Base-by-base conservation (phyloP, 1,139 yeast species). In the Debaryomyces sp. region DNA sequence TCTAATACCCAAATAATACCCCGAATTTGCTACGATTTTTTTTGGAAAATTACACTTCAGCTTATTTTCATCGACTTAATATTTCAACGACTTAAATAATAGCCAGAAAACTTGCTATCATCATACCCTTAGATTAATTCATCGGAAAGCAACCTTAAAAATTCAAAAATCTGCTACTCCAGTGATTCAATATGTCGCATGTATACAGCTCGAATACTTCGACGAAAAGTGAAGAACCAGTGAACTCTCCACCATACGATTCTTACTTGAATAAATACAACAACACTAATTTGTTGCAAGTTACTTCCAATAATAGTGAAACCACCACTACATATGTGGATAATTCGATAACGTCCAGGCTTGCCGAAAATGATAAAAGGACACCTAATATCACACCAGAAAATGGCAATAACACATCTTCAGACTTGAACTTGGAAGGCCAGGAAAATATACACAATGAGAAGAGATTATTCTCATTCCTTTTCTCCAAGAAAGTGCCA, bases 401-500 rank as follows among this genome's bases (percentile, higher is more conserved):
- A 39, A 41, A 35, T 12, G 24, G 23, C 13, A 24, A 5, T 37
- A 32, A n/a, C 6, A 5, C 13, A 15, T 17, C 37, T 6, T 13
- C 32, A 9, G 34, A 35, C 17, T 41, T 41, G 35, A 45, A 53
- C 43, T 48, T 54, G 37, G 61, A 60, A 33, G 39, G 42, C 7
- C 50, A 50, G 10, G 22, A 49, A 5, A 56, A 50, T 42, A 50
- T 68, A 35, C 51, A 62, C 8, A 67, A 67, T 53, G 67, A 70
- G 53, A 61, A 67, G 41, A 57, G 77, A 45, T 46, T 63, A 36
- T 72, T 72, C 46, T 60, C 73, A 10, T 69, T 65, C 50, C 47
- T 68, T 37, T 74, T 75, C 53, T 60, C 72, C 39, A 70, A 61
- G 43, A 54, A 57, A 30, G 74, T 73, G 1, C 78, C 78, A 2